Conservation (phyloP, 2,329 filamentous ascomycete species). For the Trichoderma sp. region DNA sequence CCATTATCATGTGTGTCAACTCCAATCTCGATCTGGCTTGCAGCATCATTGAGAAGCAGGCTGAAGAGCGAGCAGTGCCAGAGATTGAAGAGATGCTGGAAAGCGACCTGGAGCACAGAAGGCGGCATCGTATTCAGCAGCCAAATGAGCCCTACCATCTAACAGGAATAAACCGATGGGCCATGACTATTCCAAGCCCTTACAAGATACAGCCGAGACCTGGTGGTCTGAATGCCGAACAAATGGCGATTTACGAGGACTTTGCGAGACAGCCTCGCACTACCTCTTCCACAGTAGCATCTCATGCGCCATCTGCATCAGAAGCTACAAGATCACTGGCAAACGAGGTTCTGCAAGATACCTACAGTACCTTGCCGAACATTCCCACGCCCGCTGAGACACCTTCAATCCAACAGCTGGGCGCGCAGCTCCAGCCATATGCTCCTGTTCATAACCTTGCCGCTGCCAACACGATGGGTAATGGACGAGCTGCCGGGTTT, state of each 20-base stretch:
- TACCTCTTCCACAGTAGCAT: conserved; percentile 54
- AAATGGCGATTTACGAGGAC: conserved; percentile 95
- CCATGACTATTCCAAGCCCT: conserved; percentile 88
- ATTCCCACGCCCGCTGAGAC: conserved; percentile 63
- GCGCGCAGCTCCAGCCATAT: conserved; percentile 57
- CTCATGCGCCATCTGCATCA: conserved; percentile 59
- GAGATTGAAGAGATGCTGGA: conserved; percentile 96
- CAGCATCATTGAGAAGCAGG: conserved; percentile 90
- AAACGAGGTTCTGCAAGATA: conserved; percentile 65
- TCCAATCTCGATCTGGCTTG: conserved; percentile 95
- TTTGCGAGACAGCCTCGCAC: conserved; percentile 84
- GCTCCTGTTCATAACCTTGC: conserved; percentile 50
- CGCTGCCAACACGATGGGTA: conserved; percentile 42
- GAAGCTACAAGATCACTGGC: conserved; percentile 63
- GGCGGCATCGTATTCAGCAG: conserved; percentile 71
- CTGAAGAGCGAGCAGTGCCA: conserved; percentile 86
- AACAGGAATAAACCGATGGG: conserved; percentile 81
- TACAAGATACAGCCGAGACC: conserved; percentile 77
- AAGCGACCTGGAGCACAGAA: conserved; percentile 73
- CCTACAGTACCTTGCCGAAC: conserved; percentile 58
- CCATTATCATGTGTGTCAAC: conserved; percentile 98
- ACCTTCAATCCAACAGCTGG: conserved; percentile 56
- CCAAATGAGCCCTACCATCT: conserved; percentile 86
- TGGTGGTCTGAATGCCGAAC: conserved; percentile 80
- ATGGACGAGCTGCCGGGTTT: conserved; percentile 52